Evolutionary conservation across 164 flowering plant species (phyloP), one percentile per base, ranked within the genome.

Genomic region (Vitis amurensis): DNA sequence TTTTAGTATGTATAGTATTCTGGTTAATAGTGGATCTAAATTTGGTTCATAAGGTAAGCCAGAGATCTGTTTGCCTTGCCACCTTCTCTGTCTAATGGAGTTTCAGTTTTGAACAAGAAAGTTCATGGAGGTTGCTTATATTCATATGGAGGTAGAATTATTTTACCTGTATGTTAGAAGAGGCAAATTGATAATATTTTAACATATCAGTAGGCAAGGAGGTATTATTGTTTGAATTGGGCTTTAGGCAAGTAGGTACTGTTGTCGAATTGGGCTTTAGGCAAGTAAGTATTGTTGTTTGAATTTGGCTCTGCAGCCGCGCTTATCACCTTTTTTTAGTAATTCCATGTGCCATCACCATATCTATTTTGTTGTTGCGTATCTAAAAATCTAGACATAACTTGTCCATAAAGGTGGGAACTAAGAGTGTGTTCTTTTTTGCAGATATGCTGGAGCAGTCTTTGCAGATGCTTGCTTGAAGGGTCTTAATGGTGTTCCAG

Each of bases 401-500:
- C 10, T 15, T 44, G 2, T 37, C 44, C 71, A 37, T 37, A 6
- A 37, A 6, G 4, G 44, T 37, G 44, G 44, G 44, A 37, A 37
- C 44, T 37, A 37, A 37, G 44, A 4, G 4, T 37, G 4, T 37
- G 5, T 12, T 49, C 2, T 16, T 71, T 70, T 53, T 13, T 79
- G 75, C 84, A 94, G 99, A 27, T 95, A 93, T 81, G 99, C 99
- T 68, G 99, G 97, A 59, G 96, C 99, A 1, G 27, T 91, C 49
- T 95, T 93, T 81, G 99, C 97, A 49, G 94, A 95, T 88, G 97
- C 99, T 76, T 95, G 98, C 82, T 81, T 95, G 82, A 91, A 91
- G 81, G 99, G 98, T 49, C 97, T 95, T 58, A 93, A 95, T 78
- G 99, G 99, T 0, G 99, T 88, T 67, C 97, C 98, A n/a, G 96